Percentiles rank a stretch among this genome's conserved stretches.
Conservation (phyloP, 805 yeast genomes). For the Candida ficus region DNA sequence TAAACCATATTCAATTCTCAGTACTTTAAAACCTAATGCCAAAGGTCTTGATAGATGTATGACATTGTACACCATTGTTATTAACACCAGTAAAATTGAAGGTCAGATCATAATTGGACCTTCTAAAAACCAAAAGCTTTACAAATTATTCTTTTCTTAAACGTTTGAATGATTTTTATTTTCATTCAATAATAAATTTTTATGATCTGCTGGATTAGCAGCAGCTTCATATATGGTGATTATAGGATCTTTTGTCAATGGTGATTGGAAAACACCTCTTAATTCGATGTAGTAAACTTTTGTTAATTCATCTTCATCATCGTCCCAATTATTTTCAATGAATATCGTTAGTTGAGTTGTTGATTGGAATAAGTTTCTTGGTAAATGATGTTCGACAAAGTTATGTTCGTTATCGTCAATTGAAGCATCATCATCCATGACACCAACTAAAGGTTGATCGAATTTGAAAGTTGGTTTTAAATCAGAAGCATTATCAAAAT, state of each 20-base stretch:
- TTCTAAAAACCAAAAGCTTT: background rate
- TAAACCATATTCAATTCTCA: slow-evolving; percentile 19
- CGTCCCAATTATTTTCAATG: slow-evolving; percentile 60
- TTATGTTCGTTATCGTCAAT: slow-evolving; percentile 33
- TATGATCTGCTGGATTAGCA: slow-evolving; percentile 89
- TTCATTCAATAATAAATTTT: slow-evolving; percentile 26
- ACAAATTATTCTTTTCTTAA: background rate
- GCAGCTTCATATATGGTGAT: slow-evolving; percentile 82
- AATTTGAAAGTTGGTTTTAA: slow-evolving; percentile 45
- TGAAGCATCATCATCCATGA: slow-evolving; percentile 37
- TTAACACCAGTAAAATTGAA: background rate
- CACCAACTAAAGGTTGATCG: slow-evolving; percentile 64
- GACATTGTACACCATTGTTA: background rate
- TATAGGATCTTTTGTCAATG: slow-evolving; percentile 60
- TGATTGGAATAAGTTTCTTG: slow-evolving; percentile 69
- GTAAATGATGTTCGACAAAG: slow-evolving; percentile 78
- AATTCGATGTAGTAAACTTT: slow-evolving; percentile 68
- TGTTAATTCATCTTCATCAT: slow-evolving; percentile 52
- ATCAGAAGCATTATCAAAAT: slow-evolving; percentile 57
- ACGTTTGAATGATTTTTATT: slow-evolving; percentile 15
- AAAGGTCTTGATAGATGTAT: slow-evolving; percentile 11
- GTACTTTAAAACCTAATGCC: slow-evolving; percentile 10
- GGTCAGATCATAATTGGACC: background rate
- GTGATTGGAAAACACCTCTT: slow-evolving; percentile 60
- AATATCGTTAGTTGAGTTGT: slow-evolving; percentile 63